Base-by-base conservation (phyloP, 192 early-diverging fungal genomes). In the Coemansia brasiliensis region DNA sequence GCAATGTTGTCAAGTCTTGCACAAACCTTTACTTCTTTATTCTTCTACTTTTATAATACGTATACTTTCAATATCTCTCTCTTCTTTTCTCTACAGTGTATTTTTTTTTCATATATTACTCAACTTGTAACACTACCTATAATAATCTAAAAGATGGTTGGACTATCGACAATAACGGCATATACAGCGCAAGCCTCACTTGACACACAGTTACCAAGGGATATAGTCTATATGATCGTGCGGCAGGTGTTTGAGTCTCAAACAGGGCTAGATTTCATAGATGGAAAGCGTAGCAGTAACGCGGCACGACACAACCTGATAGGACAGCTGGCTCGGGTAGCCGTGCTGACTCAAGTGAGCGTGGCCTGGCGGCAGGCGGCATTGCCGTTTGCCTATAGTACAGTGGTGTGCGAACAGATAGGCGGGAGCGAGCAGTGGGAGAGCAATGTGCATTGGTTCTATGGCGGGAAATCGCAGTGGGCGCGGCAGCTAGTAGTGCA, bases 201-300 rank as follows among this genome's bases (percentile, higher is more conserved):
- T 57, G 20, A 10, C 24, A 15, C 56, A 7, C 21, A 2, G 18
- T 21, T 64, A 25, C 62, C 62, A 2, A 20, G 17, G 11, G 62
- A 64, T n/a, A 48, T 64, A 2, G 40, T 57, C n/a, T 16, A 40
- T 43, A 12, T 67, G 44, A 54, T 67, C 3, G 65, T 60, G 39
- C 51, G 50, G 15, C 24, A 53, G 3, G 45, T 51, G 2, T 55
- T 25, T 15, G 41, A 21, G 3, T 4, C 50, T 35, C 52, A 39
- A 35, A 26, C 41, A 0, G 41, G 50, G 1, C n/a, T 39, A 2
- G 43, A 38, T 25, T 17, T 21, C 13, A 16, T 17, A 6, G 22
- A 9, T 0, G 22, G 11, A 1, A 29, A 39, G 43, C 22, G 35
- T 4, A 35, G 10, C 39, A 39, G 41, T 2, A 20, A 29, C 15